These are phyloP conservation scores for Pholiota molesta DNA, from an alignment of 768 basidiomycete species.

Conservation along the genomic window DNA sequence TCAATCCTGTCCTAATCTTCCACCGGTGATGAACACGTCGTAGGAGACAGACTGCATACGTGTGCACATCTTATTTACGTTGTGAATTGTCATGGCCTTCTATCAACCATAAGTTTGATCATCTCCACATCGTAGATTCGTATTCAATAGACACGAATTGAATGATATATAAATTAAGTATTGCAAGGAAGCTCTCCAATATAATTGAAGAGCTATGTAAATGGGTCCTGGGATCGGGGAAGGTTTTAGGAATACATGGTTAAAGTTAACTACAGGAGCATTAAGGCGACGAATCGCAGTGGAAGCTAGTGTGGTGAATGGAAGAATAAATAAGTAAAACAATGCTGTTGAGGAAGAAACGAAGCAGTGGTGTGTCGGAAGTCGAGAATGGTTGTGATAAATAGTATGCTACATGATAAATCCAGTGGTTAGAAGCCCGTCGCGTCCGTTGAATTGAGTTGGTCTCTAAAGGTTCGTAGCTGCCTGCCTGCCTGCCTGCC, in stretches of 20 bases:
- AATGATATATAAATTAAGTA: constrained; percentile 9
- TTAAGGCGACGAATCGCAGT: constrained; percentile 11
- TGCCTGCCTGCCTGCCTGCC: constrained; percentile 1
- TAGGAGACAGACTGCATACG: neutral
- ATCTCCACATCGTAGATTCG: constrained; percentile 4
- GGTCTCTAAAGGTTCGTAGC: constrained; percentile 9
- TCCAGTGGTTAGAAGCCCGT: constrained; percentile 8
- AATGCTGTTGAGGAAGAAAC: constrained; percentile 10
- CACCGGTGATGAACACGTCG: neutral
- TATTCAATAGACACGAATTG: neutral
- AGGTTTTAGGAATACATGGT: constrained; percentile 21
- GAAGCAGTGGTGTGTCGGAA: neutral
- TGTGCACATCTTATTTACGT: neutral
- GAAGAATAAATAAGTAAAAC: constrained; percentile 16
- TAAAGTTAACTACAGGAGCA: constrained; percentile 25
- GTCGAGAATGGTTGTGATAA: constrained; percentile 14
- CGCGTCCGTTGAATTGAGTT: constrained; percentile 4
- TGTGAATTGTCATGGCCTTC: neutral
- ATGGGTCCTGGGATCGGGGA: neutral
- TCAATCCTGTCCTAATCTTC: neutral
- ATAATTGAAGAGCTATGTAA: constrained; percentile 4
- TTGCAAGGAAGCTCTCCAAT: constrained; percentile 11
- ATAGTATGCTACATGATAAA: constrained; percentile 22
- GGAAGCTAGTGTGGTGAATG: constrained; percentile 5
- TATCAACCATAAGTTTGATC: neutral